Conservation (phyloP, 768 basidiomycete species). For the Leccinum sublutescens region DNA sequence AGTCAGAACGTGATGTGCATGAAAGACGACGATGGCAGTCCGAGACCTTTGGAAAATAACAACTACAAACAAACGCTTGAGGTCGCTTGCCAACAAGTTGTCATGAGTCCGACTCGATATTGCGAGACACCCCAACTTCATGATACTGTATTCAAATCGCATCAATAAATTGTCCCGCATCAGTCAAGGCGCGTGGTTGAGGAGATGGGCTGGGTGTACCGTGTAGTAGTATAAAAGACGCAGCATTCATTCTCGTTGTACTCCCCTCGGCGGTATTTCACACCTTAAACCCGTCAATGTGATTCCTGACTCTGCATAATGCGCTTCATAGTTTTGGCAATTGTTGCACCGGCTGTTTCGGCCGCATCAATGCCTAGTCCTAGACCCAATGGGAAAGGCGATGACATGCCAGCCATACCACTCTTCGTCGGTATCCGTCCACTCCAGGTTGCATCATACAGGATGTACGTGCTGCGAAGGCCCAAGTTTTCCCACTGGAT, state of each 20-base stretch:
- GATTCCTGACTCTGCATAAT: too few relatives aligned
- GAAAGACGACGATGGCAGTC: conserved; percentile 11
- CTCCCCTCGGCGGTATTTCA: too few relatives aligned
- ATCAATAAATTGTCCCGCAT: too few relatives aligned
- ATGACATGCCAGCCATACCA: conserved; percentile 5
- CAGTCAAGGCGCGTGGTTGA: too few relatives aligned
- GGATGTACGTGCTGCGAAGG: conserved; percentile 2
- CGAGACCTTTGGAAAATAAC: conserved; percentile 25
- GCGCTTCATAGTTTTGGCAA: not conserved
- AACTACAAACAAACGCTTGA: conserved; percentile 20
- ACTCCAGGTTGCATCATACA: conserved; percentile 1
- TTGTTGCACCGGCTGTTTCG: conserved; percentile 2
- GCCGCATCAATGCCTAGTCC: conserved; percentile 3
- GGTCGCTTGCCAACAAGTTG: too few relatives aligned
- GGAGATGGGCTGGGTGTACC: too few relatives aligned
- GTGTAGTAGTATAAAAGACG: not conserved
- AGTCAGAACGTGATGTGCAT: conserved; percentile 12
- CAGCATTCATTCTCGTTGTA: not conserved
- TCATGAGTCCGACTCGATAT: too few relatives aligned
- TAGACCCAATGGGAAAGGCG: not conserved
- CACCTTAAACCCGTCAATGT: not conserved
- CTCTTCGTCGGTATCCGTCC: conserved; percentile 3
- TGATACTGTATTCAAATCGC: too few relatives aligned
- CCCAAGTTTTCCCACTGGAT: not conserved
- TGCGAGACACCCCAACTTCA: too few relatives aligned